Percentiles rank a stretch among this genome's conserved stretches.
These are phyloP conservation scores for Botrytis byssoidea DNA, from an alignment of 2,329 filamentous ascomycete genomes.

Conservation along the genomic window DNA sequence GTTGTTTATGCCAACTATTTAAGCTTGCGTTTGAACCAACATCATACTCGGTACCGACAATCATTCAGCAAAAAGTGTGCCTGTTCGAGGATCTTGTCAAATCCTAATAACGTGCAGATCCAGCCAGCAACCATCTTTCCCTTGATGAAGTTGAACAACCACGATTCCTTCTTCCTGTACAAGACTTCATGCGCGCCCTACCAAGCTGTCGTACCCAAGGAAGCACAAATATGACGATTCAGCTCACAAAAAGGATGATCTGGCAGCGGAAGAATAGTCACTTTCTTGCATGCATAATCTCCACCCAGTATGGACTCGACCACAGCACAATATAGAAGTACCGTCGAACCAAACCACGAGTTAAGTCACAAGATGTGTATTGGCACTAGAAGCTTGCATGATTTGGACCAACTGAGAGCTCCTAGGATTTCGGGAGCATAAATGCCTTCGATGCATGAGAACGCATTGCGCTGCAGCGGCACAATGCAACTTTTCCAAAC, in stretches of 20 bases:
- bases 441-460: slow-evolving; percentile 8
- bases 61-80: not conserved
- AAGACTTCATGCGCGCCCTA: slow-evolving; percentile 5
- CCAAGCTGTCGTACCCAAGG: not conserved
- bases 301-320: not conserved
- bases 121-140: not conserved
- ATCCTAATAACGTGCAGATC: not conserved
- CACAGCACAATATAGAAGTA: not conserved
- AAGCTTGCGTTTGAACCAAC: slow-evolving; percentile 3
- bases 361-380: slow-evolving; percentile 6
- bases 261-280: slow-evolving; percentile 13
- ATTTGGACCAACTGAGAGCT: not conserved
- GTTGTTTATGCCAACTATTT: not conserved
- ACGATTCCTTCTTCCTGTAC: not conserved
- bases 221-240: not conserved
- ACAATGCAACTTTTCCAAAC: not conserved
- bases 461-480: slow-evolving; percentile 2
- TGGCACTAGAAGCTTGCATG: not conserved
- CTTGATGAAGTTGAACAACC: not conserved
- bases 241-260: slow-evolving; percentile 8
- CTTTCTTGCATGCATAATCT: slow-evolving; percentile 14
- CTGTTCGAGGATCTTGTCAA: not conserved
- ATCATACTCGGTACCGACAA: not conserved
- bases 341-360: not conserved
- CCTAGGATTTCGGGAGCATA: not conserved